phyloP scores from a whole-genome alignment of 495 filamentous ascomycete genomes.

The Penicillium pulvis region DNA sequence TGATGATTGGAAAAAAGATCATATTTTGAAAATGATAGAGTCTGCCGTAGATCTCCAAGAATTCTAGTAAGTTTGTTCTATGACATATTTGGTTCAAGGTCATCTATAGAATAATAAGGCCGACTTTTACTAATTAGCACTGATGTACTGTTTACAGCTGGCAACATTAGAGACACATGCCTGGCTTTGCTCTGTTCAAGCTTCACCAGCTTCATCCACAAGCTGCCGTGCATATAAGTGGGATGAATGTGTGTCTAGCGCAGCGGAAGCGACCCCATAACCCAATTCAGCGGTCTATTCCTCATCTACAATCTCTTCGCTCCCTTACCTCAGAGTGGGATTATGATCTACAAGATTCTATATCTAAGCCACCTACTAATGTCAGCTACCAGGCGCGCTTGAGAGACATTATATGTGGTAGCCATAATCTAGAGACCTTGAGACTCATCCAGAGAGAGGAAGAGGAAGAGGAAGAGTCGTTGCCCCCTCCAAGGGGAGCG shows the following conservation, averaged over 20 bases:
- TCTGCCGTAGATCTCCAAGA: background rate
- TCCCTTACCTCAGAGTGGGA: background rate
- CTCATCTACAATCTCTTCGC: background rate
- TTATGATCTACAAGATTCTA: background rate
- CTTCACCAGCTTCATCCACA: background rate
- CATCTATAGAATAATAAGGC: too few species aligned
- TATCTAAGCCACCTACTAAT: background rate
- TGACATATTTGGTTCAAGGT: too few species aligned
- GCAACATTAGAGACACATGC: background rate
- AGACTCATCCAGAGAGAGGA: background rate
- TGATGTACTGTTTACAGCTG: background rate
- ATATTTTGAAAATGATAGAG: background rate
- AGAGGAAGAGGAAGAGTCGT: too few species aligned
- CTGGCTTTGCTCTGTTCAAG: background rate
- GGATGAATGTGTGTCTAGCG: background rate
- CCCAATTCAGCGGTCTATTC: background rate
- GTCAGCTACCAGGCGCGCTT: conserved; percentile 1
- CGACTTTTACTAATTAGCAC: too few species aligned
- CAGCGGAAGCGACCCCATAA: background rate
- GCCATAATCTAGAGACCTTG: background rate
- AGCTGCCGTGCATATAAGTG: background rate
- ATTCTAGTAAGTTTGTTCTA: conserved; percentile 1
- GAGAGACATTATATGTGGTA: background rate
- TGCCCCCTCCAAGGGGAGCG: too few species aligned
- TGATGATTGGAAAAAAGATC: background rate